Evolutionary conservation across 176 grass and related monocot species (phyloP), one percentile per base, ranked within the genome.

Genomic region (Neostapfia colusana): DNA sequence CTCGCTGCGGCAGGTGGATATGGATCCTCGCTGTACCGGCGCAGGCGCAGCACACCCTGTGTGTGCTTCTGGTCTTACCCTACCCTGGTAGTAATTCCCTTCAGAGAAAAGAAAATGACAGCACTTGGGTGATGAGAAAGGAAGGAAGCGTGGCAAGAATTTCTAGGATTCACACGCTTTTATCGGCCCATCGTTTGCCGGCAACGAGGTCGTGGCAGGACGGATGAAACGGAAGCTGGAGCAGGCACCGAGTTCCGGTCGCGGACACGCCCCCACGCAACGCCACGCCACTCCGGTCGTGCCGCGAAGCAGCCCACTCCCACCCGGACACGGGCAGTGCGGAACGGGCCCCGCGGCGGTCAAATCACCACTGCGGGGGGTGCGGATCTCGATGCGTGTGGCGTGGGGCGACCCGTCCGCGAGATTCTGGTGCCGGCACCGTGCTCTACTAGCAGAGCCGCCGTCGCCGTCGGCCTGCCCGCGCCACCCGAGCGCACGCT

Each of bases 371-470:
- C 54, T 70, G 75, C 26, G 20, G 26, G 20, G 26, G 45, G 15
- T 40, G 76, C 17, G 28, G 76, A 84, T 88, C 81, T 88, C 65
- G 76, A 81, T 37, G 55, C 75, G 25, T n/a, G 75, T 50, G 67
- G 18, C 14, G n/a, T 41, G 67, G 65, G 67, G 45, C 65, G 64
- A 16, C 17, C 17, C 56, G 35, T 43, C 11, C 53, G 35, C 45
- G 25, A 75, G 55, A 75, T 80, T 23, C 75, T 79, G 23, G 64
- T 54, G 81, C 75, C 65, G 63, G 51, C 43, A 55, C 34, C 54
- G 41, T 37, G 16, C 34, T 5, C 69, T 16, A 38, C 43, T 0
- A 0, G 38, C 4, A 55, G 59, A 0, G 38, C 4, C 42, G 59
- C 59, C 63, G 53, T 60, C 36, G 20, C 72, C 53, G 9, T 23